Base-by-base conservation (phyloP, 164 flowering plant genomes). In the Santalum album region DNA sequence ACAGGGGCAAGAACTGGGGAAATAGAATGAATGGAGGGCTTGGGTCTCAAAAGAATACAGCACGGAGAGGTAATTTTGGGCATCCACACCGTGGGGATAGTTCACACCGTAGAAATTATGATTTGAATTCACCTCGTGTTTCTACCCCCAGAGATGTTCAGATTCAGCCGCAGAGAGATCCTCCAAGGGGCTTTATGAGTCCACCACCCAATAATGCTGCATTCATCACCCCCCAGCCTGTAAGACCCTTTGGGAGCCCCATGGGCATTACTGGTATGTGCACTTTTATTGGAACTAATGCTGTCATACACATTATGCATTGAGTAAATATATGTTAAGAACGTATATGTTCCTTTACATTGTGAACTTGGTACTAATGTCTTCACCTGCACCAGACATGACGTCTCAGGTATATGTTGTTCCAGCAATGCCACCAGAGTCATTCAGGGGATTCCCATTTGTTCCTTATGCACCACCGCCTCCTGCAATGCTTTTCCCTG, bases 31-130 rank as follows among this genome's bases (percentile, higher is more conserved):
- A 70, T 58, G 76, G 65, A 45, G 75, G 78, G 7, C 65, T 65
- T 57, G 70, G 47, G 20, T 55, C 84, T 44, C 88, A 71, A 3
- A 58, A 76, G 1, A 73, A 67, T 63, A 56, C 83, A 1, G 70
- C 43, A 49, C 69, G 86, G 58, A 75, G 82, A 57, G 79, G 80
- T 2, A 72, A 53, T 59, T 66, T 78, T 17, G 81, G 86, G 1
- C 54, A 69, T 2, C 80, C 78, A 52, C 63, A 57, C 0, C 84
- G 84, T 26, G 76, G 80, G 24, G 80, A 77, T 64, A 79, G 76
- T 48, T 29, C 64, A 5, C 65, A 69, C 56, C 75, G 75, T 55
- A 64, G 70, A 50, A 67, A 64, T 57, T 66, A 72, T 43, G 82
- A 76, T 21, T 76, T 78, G 82, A 76, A 68, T 56, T n/a, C 35